Evolutionary conservation across 345 rosid genomes (phyloP), one percentile per base, ranked within the genome.

Genomic region (Eucalyptus leucophloia): DNA sequence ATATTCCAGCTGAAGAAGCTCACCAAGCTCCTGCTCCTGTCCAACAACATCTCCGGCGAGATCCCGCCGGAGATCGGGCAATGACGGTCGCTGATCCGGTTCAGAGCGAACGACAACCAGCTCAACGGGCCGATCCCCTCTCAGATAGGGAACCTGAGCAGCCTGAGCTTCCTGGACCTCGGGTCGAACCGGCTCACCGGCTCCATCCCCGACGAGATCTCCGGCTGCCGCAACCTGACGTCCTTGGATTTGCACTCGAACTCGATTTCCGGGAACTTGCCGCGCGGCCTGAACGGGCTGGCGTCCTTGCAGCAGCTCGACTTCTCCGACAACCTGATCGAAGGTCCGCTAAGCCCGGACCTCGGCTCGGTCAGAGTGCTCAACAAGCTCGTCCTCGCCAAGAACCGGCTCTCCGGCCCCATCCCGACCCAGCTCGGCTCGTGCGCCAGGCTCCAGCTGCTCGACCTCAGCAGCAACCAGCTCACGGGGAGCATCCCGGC

Each of bases 241-340:
- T 96, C 96, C 86, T 91, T 97, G 14, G 99, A 97, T 92, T 90
- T 97, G 90, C 99, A 97, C 92, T 93, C 97, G 1, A 97, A 97
- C 87, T 90, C 96, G 19, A 89, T 97, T 26, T 90, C 94, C 40
- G 98, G 99, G n/a, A 91, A 93, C 87, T 85, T 97, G 88, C 96
- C 96, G 4, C 88, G 54, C 60, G 94, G 94, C 49, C 89, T 96
- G 23, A 90, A 91, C 15, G 92, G 92, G 89, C 94, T 96, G 49
- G 91, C 91, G 40, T 90, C 93, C 24, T 94, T 96, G 60, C 97
- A 96, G 80, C 93, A 91, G 15, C 89, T 96, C 45, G 99, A 96
- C 89, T 92, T 96, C 56, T 96, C 99, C 19, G 93, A 93, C 82
- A 97, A 97, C 45, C 51, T 88, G 91, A 87, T 97, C 8, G 92